These are phyloP conservation scores for Vitis amurensis DNA, from an alignment of 164 flowering plant genomes.

Conservation along the genomic window DNA sequence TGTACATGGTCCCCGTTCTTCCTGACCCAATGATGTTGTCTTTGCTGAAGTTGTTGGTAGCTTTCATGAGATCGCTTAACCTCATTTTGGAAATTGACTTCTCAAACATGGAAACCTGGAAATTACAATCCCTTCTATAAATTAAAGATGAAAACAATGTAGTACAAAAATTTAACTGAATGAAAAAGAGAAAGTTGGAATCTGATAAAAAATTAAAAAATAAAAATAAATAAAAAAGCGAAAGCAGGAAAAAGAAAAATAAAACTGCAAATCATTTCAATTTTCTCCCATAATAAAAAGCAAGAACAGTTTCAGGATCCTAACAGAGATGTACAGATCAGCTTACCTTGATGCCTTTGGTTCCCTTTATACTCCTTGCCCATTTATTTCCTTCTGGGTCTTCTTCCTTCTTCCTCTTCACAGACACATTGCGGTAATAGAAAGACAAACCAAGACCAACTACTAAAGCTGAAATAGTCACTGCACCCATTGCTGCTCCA, in stretches of 20 bases:
- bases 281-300: too few relatives aligned
- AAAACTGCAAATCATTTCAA: too few relatives aligned
- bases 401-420: slow-evolving; percentile 56
- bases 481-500: slow-evolving; percentile 59
- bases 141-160: too few relatives aligned
- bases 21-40: slow-evolving; percentile 59
- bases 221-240: not conserved
- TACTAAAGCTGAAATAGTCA: slow-evolving; percentile 33
- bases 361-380: slow-evolving; percentile 71
- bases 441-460: slow-evolving; percentile 35
- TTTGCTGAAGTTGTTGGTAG: slow-evolving; percentile 56
- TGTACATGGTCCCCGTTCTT: slow-evolving; percentile 63
- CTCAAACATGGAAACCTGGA: slow-evolving; percentile 76
- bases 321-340: not conserved
- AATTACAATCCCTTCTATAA: slow-evolving; percentile 1
- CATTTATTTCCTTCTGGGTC: slow-evolving; percentile 86
- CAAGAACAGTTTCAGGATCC: too few relatives aligned
- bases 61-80: slow-evolving; percentile 72
- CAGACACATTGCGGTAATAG: slow-evolving; percentile 30
- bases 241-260: not conserved
- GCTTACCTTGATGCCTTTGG: slow-evolving; percentile 66
- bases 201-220: not conserved
- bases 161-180: too few relatives aligned
- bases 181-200: not conserved
- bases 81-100: slow-evolving; percentile 64